Evolutionary conservation across 2,329 filamentous ascomycete genomes (phyloP), one percentile per base, ranked within the genome.

Genomic region (Sporothrix mexicana): DNA sequence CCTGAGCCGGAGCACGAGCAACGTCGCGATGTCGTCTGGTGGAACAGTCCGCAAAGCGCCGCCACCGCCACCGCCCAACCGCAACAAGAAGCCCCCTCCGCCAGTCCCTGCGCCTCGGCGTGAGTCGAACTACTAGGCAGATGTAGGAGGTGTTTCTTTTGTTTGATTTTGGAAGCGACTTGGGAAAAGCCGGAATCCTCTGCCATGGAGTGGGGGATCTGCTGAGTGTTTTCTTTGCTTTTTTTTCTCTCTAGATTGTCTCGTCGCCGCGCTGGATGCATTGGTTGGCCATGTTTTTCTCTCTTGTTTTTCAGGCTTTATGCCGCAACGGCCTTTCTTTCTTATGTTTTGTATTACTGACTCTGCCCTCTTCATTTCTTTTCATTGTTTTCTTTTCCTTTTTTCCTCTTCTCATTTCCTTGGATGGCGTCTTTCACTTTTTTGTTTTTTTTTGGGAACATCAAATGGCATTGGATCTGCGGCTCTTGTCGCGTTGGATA

Each of bases 41-140:
- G 66, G 45, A 36, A 23, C 66, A 20, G 71, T 69, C 3, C 80
- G 81, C 77, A 85, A 85, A 74, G 82, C 81, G 0, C 84, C 84
- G 3, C 84, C 84, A 8, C 84, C 84, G 57, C 84, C 84, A 13
- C 84, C 84, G 23, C 84, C 84, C 2, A 84, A 82, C 77, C 80
- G 83, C 45, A 79, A 82, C 72, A 88, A 88, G 83, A 89, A 89
- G 81, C 85, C 87, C 2, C 81, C 86, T 9, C 86, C 86, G 47
- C 87, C 85, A 2, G 84, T 87, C 75, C 85, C 86, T 13, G 82
- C 80, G 17, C 72, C 72, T 10, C 73, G 73, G 15, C 73, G 73
- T 17, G 73, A 70, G 49, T 17, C 49, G 6, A 49, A 69, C 71
- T 72, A 61, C 62, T 68, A 68, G 23, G n/a, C 25, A 25, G 10